These are phyloP conservation scores for Lolium rigidum DNA, from an alignment of 176 grass and related monocot species.

Conservation along the genomic window DNA sequence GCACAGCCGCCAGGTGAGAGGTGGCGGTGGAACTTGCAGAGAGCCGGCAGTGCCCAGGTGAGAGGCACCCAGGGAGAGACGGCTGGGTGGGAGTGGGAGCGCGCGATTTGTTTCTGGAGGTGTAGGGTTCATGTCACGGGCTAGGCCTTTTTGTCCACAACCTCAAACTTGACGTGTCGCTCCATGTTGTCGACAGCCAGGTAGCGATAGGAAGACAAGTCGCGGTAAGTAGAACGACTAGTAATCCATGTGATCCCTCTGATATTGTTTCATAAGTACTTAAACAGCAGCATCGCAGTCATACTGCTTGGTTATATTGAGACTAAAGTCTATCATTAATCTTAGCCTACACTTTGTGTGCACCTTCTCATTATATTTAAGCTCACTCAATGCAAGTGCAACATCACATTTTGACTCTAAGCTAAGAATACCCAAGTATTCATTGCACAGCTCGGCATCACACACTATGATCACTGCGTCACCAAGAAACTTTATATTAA, in stretches of 20 bases:
- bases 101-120: no score
- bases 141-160: no score
- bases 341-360: not conserved
- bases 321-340: not conserved
- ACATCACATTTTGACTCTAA: not conserved
- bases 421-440: conserved; percentile 18
- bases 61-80: no score
- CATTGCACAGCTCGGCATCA: not conserved
- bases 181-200: no score
- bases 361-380: conserved; percentile 1
- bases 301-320: conserved; percentile 10
- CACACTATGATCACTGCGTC: conserved; percentile 14
- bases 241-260: not conserved
- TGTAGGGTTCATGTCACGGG: no score
- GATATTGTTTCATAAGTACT: not conserved
- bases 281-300: conserved; percentile 6
- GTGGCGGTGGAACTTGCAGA: no score
- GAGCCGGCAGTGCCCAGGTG: no score
- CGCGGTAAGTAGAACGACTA: no score
- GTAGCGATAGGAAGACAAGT: no score
- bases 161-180: no score
- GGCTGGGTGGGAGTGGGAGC: no score
- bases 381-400: conserved; percentile 22
- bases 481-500: conserved; percentile 28
- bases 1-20: no score